A percentile compares a stretch with the other conserved stretches of the same genome.
Evolutionary conservation across 139 green algal species (phyloP).

Genomic region (Prasinococcaceae sp.): DNA sequence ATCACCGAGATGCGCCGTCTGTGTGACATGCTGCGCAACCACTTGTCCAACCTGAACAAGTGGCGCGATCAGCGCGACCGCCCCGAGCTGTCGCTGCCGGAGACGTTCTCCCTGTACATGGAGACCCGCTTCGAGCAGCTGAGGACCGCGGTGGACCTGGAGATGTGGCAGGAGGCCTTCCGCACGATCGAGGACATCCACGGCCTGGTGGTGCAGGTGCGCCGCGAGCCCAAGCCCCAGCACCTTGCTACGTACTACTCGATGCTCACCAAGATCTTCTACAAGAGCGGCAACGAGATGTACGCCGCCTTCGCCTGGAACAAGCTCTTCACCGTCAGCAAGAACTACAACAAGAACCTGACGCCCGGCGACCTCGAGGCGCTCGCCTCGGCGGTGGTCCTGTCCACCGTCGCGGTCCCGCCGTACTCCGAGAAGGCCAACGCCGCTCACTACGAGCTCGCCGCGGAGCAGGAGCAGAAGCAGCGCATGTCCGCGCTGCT

Average conservation of each 20-base stretch:
- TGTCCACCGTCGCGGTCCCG: slow-evolving; percentile 75
- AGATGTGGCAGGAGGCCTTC: slow-evolving; percentile 98
- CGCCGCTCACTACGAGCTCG: slow-evolving; percentile 25
- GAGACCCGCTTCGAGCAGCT: slow-evolving; percentile 97
- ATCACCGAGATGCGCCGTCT: slow-evolving; percentile 92
- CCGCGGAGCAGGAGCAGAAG: slow-evolving; percentile 69
- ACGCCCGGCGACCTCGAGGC: slow-evolving; percentile 44
- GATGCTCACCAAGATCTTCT: slow-evolving; percentile 80
- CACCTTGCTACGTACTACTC: slow-evolving; percentile 94
- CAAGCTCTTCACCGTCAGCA: slow-evolving; percentile 82
- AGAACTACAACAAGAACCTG: slow-evolving; percentile 71
- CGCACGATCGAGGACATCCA: slow-evolving; percentile 96
- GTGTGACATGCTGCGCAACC: slow-evolving; percentile 95
- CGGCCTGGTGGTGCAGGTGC: slow-evolving; percentile 66
- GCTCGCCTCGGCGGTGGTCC: slow-evolving; percentile 69
- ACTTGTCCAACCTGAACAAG: slow-evolving; percentile 90
- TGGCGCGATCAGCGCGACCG: slow-evolving; percentile 71
- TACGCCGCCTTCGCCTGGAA: slow-evolving; percentile 92
- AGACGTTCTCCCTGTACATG: slow-evolving; percentile 79
- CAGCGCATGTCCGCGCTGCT: slow-evolving; percentile 87
- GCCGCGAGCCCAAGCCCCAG: slow-evolving; percentile 71
- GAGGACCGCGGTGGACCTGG: slow-evolving; percentile 83
- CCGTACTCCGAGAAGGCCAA: slow-evolving; percentile 60
- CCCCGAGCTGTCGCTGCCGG: slow-evolving; percentile 74
- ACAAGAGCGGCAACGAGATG: slow-evolving; percentile 41